These are phyloP conservation scores for Diaporthe citrichinensis DNA, from an alignment of 2,329 filamentous ascomycete species.

Conservation along the genomic window DNA sequence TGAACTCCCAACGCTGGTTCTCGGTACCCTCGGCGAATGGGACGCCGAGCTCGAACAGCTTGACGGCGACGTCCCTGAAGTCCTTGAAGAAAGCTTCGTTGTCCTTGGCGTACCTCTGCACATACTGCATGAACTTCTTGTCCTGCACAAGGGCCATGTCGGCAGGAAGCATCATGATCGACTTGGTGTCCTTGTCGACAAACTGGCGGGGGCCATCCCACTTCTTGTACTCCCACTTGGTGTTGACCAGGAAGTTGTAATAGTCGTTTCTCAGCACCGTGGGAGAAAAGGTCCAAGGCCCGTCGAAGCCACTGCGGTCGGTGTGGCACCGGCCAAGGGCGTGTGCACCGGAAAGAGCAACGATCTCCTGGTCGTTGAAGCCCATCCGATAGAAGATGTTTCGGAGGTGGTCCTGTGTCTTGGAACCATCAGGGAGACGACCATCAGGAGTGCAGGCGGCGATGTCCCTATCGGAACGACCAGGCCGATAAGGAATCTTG, in stretches of 20 bases:
- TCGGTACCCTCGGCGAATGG: conserved; percentile 80
- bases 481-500: conserved; percentile 87
- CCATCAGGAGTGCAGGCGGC: conserved; percentile 93
- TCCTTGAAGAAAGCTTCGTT: conserved; percentile 94
- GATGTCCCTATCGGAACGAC: conserved; percentile 84
- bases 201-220: conserved; percentile 92
- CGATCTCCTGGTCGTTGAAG: conserved; percentile 97
- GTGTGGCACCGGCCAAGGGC: conserved; percentile 91
- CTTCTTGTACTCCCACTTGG: conserved; percentile 94
- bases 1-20: conserved; percentile 73
- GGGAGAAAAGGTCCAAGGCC: conserved; percentile 93
- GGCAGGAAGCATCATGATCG: conserved; percentile 96
- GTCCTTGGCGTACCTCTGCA: conserved; percentile 92
- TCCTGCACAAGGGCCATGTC: conserved; percentile 91
- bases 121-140: conserved; percentile 84
- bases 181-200: conserved; percentile 89
- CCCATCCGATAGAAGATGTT: conserved; percentile 97
- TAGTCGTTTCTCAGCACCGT: conserved; percentile 96
- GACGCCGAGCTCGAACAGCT: conserved; percentile 94
- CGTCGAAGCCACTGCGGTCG: conserved; percentile 88
- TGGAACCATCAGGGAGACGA: conserved; percentile 78
- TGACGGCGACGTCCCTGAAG: conserved; percentile 83
- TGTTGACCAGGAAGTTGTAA: conserved; percentile 86
- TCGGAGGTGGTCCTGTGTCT: conserved; percentile 86
- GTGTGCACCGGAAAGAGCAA: conserved; percentile 88